phyloP scores from a whole-genome alignment of 805 yeast genomes.

The Candida ortonii region DNA sequence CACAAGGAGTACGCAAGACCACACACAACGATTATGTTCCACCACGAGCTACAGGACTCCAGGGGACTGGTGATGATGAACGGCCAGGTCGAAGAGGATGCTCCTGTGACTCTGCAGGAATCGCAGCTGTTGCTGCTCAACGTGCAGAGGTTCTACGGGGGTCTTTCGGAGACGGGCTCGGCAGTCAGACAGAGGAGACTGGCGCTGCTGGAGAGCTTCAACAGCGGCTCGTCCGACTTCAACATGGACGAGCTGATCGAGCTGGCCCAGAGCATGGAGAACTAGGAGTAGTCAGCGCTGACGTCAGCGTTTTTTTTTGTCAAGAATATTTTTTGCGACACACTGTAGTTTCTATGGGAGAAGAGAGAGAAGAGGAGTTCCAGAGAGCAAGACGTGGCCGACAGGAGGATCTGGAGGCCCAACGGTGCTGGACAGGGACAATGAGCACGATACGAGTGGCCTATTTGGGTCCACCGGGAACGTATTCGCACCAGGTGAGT shows the following conservation, averaged over 20 bases:
- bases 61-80: conserved; percentile 78
- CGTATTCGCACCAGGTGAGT: conserved; percentile 83
- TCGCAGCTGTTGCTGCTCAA: conserved; percentile 75
- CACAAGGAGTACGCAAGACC: conserved; percentile 93
- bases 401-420: no score
- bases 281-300: conserved; percentile 16
- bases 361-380: no score
- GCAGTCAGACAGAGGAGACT: conserved; percentile 47
- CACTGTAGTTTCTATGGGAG: no score
- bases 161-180: conserved; percentile 43
- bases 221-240: conserved; percentile 64
- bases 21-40: conserved; percentile 87
- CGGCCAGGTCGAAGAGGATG: conserved; percentile 73
- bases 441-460: conserved; percentile 47
- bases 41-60: conserved; percentile 62
- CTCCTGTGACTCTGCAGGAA: conserved; percentile 64
- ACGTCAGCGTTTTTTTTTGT: background rate
- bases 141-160: conserved; percentile 82
- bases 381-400: no score
- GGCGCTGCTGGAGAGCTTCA: conserved; percentile 63
- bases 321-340: conserved; percentile 6
- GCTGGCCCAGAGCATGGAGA: conserved; percentile 72
- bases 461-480: conserved; percentile 86
- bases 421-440: background rate
- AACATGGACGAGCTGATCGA: conserved; percentile 62